Evolutionary conservation across 1,139 yeast species (phyloP).

Genomic region (Sugiyamaella novakii): DNA sequence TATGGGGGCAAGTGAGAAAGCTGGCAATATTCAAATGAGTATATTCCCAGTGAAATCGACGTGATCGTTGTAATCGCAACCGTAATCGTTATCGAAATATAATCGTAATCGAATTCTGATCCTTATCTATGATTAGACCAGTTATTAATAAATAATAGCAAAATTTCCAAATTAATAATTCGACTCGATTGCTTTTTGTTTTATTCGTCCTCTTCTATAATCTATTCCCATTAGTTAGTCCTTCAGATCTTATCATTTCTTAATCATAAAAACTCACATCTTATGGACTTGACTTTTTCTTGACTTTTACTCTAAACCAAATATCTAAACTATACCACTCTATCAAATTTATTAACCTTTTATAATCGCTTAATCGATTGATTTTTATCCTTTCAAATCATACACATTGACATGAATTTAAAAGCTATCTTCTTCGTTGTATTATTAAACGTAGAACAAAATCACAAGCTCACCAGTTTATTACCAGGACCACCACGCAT

Average conservation of each 20-base stretch:
- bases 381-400: background rate
- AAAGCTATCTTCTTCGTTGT: slow-evolving; percentile 2
- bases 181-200: no score
- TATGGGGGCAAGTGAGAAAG: slow-evolving; percentile 5
- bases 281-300: no score
- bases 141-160: background rate
- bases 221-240: no score
- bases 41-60: background rate
- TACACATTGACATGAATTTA: no score
- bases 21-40: background rate
- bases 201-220: no score
- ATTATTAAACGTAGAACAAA: background rate
- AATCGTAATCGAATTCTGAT: no score
- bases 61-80: background rate
- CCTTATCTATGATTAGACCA: no score
- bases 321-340: no score
- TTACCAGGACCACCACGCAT: slow-evolving; percentile 10
- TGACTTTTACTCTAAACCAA: background rate
- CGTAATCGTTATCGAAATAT: background rate
- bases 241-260: no score
- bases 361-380: background rate
- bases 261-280: no score
- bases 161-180: no score
- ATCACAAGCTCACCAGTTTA: slow-evolving; percentile 5
- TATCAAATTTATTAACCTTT: background rate